These are phyloP conservation scores for Hypoxylon sp. DNA, from an alignment of 2,329 filamentous ascomycete species.

Conservation along the genomic window DNA sequence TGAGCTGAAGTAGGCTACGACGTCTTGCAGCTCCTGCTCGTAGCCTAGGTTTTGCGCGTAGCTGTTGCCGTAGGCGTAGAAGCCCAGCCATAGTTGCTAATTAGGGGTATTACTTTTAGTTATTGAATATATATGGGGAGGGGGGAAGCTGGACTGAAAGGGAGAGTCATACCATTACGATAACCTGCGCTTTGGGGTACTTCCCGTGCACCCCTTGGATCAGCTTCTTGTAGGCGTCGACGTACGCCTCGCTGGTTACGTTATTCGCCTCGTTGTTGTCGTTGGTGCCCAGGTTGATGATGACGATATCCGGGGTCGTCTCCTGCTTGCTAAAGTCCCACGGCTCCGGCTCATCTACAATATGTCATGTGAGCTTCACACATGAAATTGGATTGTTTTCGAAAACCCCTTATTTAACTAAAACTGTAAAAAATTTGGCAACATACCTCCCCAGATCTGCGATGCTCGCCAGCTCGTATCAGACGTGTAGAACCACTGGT, in stretches of 20 bases:
- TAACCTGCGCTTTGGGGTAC: constrained; percentile 59
- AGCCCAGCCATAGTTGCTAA: constrained; percentile 62
- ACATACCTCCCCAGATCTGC: constrained; percentile 58
- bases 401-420: too few relatives aligned
- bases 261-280: constrained; percentile 58
- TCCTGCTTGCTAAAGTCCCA: constrained; percentile 59
- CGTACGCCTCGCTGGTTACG: constrained; percentile 54
- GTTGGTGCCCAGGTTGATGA: constrained; percentile 62
- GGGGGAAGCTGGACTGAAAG: constrained; percentile 27
- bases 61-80: constrained; percentile 61
- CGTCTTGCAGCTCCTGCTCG: constrained; percentile 61
- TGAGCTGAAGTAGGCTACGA: constrained; percentile 66
- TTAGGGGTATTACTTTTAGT: neutral
- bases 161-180: constrained; percentile 54
- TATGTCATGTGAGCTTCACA: neutral
- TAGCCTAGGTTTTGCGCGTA: constrained; percentile 62
- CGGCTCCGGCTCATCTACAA: constrained; percentile 55
- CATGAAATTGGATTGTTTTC: too few relatives aligned
- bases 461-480: constrained; percentile 63
- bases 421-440: too few relatives aligned
- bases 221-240: constrained; percentile 58
- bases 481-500: constrained; percentile 69
- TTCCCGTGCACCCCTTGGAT: constrained; percentile 61
- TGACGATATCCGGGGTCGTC: constrained; percentile 57
- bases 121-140: neutral